These are phyloP conservation scores for Dictyostelium discoideum DNA, from an alignment of 78 protist species.

Conservation along the genomic window DNA sequence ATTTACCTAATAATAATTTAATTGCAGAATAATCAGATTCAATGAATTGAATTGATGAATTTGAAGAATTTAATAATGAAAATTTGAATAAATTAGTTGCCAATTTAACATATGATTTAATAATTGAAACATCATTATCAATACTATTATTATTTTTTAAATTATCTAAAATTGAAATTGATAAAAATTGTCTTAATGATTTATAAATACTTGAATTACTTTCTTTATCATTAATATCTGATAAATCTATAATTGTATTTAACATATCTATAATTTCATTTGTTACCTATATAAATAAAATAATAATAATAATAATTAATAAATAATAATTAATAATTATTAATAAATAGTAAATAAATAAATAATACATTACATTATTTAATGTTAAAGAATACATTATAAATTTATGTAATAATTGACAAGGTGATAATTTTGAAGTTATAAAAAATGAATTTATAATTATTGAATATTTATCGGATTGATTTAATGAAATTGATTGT, in stretches of 20 bases:
- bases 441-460: not conserved
- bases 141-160: not conserved
- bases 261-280: not conserved
- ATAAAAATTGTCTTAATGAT: constrained; percentile 14
- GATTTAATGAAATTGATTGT: constrained; percentile 7
- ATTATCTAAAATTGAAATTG: constrained; percentile 18
- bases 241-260: not conserved
- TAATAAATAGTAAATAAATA: not conserved
- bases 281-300: not conserved
- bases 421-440: not conserved
- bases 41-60: not conserved
- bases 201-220: constrained; percentile 1
- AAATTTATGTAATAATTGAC: constrained; percentile 4
- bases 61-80: constrained; percentile 17
- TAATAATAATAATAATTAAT: not conserved
- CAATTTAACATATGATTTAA: constrained; percentile 4
- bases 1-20: constrained; percentile 19
- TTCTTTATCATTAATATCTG: not conserved
- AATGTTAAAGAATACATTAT: constrained; percentile 8
- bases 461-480: not conserved
- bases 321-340: not conserved
- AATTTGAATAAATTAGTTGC: constrained; percentile 15
- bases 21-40: constrained; percentile 7
- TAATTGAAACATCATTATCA: not conserved
- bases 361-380: not conserved